These are phyloP conservation scores for Haematococcus sp. DNA, from an alignment of 139 green algal species.

Conservation along the genomic window DNA sequence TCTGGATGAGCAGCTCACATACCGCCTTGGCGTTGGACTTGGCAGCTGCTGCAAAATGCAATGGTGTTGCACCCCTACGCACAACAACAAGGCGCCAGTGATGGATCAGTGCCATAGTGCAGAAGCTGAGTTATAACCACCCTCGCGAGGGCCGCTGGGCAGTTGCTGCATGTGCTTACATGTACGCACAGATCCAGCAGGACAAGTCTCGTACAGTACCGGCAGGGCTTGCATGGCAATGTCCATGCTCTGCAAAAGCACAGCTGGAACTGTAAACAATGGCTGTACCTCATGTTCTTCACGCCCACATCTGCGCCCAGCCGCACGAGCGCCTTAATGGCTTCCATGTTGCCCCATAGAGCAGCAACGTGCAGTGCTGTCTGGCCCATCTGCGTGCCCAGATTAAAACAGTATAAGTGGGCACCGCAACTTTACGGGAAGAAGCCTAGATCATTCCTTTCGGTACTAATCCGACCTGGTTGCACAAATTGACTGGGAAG, in stretches of 20 bases:
- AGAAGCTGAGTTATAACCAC: too few relatives aligned
- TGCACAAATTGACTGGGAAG: not conserved
- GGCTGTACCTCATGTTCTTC: slow-evolving; percentile 33
- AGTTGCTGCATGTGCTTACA: too few relatives aligned
- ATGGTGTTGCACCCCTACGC: slow-evolving; percentile 43
- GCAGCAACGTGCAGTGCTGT: slow-evolving; percentile 56
- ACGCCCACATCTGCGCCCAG: slow-evolving; percentile 45
- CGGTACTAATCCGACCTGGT: not conserved
- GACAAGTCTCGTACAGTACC: too few relatives aligned
- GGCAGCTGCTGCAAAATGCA: slow-evolving; percentile 67
- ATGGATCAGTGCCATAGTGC: too few relatives aligned
- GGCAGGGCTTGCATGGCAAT: too few relatives aligned
- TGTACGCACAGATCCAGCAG: too few relatives aligned
- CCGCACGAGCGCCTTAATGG: slow-evolving; percentile 40
- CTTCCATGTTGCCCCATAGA: slow-evolving; percentile 38
- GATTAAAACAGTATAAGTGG: too few relatives aligned
- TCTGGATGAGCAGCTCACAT: slow-evolving; percentile 47
- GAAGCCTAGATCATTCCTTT: too few relatives aligned
- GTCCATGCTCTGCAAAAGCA: not conserved
- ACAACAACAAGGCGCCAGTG: not conserved
- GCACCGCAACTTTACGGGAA: too few relatives aligned
- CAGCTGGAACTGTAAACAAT: not conserved
- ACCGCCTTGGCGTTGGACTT: slow-evolving; percentile 37
- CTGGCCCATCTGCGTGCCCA: slow-evolving; percentile 60
- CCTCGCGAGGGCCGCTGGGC: too few relatives aligned